These are phyloP conservation scores for Leucocoprinus leucothites DNA, from an alignment of 768 basidiomycete species.

Conservation along the genomic window DNA sequence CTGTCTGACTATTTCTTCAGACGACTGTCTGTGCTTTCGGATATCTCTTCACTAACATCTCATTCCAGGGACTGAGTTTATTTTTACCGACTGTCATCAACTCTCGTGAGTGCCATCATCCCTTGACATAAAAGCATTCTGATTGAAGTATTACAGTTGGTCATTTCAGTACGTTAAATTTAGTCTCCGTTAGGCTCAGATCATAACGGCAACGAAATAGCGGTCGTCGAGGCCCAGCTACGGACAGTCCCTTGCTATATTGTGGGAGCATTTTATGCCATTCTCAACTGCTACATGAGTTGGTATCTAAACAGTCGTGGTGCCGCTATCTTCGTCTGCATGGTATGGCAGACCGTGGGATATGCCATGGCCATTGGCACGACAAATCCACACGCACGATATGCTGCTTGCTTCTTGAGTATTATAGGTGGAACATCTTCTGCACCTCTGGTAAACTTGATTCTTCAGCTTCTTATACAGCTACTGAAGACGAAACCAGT, in stretches of 20 bases:
- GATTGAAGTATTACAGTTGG: constrained; percentile 25
- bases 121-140: background rate
- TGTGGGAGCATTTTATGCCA: constrained; percentile 36
- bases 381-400: constrained; percentile 39
- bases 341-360: constrained; percentile 35
- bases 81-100: constrained; percentile 47
- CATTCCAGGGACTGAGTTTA: constrained; percentile 39
- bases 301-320: constrained; percentile 33
- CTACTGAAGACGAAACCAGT: constrained; percentile 15
- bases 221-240: constrained; percentile 41
- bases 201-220: constrained; percentile 19
- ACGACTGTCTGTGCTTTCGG: constrained; percentile 27
- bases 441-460: constrained; percentile 30
- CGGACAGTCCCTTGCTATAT: constrained; percentile 46
- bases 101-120: constrained; percentile 31
- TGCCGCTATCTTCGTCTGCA: constrained; percentile 33
- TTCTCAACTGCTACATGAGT: constrained; percentile 31
- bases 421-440: constrained; percentile 35
- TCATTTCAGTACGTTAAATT: constrained; percentile 28
- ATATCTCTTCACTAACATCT: constrained; percentile 37
- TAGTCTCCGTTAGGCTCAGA: background rate
- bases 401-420: constrained; percentile 44
- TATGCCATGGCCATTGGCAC: constrained; percentile 43
- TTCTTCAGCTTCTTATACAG: background rate
- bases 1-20: constrained; percentile 15